phyloP scores from a whole-genome alignment of 805 yeast species.

The Sporopachydermia quercuum region DNA sequence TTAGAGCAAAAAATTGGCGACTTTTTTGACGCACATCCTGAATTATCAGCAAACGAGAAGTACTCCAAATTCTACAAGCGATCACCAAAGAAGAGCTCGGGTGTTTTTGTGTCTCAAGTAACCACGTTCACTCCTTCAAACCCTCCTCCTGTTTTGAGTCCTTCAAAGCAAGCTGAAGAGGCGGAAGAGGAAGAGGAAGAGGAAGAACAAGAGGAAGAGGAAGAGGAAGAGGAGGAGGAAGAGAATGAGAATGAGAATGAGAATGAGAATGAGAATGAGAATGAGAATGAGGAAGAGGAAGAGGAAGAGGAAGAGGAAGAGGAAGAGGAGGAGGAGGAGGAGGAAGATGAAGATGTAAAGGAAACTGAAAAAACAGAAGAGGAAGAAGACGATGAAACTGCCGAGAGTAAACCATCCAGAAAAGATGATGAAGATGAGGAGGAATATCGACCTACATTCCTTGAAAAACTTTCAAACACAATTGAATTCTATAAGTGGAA shows the following conservation, averaged over 20 bases:
- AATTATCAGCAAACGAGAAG: slow-evolving; percentile 13
- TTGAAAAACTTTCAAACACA: slow-evolving; percentile 11
- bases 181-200: slow-evolving; percentile 8
- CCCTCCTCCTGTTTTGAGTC: slow-evolving; percentile 2
- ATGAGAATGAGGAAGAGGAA: slow-evolving; percentile 5
- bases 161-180: slow-evolving; percentile 2
- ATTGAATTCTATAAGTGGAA: slow-evolving; percentile 6
- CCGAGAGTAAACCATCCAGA: slow-evolving; percentile 5
- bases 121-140: slow-evolving; percentile 4
- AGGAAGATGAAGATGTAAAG: slow-evolving; percentile 11
- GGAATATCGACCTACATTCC: slow-evolving; percentile 12
- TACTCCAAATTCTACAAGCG: slow-evolving; percentile 15
- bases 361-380: slow-evolving; percentile 8
- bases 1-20: slow-evolving; percentile 17
- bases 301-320: slow-evolving; percentile 9
- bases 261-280: slow-evolving; percentile 5
- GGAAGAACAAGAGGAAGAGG: slow-evolving; percentile 6
- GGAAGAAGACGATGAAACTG: slow-evolving; percentile 5
- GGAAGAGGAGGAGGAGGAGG: slow-evolving; percentile 11
- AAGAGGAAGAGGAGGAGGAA: slow-evolving; percentile 8
- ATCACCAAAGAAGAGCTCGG: slow-evolving; percentile 15
- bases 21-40: slow-evolving; percentile 19
- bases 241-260: slow-evolving; percentile 9
- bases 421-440: slow-evolving; percentile 11
- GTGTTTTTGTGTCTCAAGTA: slow-evolving; percentile 3